Percentiles rank a stretch among this genome's conserved stretches.
These are phyloP conservation scores for Sporothrix inflata DNA, from an alignment of 2,329 filamentous ascomycete species.

Conservation along the genomic window DNA sequence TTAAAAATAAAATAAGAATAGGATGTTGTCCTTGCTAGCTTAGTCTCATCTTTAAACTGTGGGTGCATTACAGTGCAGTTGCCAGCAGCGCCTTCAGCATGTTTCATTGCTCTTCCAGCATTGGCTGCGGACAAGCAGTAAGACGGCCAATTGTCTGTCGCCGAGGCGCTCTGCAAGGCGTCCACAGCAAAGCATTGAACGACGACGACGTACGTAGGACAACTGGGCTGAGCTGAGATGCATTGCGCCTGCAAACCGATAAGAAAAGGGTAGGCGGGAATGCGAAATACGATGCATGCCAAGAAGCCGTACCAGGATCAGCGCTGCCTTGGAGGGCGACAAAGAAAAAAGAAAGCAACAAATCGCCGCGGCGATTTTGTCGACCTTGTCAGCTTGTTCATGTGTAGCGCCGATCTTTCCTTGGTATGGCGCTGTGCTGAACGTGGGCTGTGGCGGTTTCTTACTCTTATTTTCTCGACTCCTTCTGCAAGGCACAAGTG, in stretches of 20 bases:
- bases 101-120: not conserved
- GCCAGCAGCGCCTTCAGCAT: not conserved
- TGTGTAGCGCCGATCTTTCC: not conserved
- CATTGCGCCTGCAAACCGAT: not conserved
- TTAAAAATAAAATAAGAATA: not conserved
- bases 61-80: not conserved
- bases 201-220: not conserved
- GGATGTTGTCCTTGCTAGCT: not conserved
- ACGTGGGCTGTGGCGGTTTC: not conserved
- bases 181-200: not conserved
- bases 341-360: not conserved
- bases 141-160: not conserved
- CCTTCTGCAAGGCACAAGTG: not conserved
- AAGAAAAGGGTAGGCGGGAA: not conserved
- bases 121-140: too few relatives aligned
- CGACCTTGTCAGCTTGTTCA: too few relatives aligned
- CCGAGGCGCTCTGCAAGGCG: not conserved
- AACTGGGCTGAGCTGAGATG: not conserved
- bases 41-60: not conserved
- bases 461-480: too few relatives aligned
- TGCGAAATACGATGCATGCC: slow-evolving; percentile 13
- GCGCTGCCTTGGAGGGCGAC: not conserved
- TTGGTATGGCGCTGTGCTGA: not conserved
- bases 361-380: not conserved
- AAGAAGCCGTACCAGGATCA: not conserved